Conservation (phyloP, 2,329 filamentous ascomycete species). For the Botrytis paeoniae region DNA sequence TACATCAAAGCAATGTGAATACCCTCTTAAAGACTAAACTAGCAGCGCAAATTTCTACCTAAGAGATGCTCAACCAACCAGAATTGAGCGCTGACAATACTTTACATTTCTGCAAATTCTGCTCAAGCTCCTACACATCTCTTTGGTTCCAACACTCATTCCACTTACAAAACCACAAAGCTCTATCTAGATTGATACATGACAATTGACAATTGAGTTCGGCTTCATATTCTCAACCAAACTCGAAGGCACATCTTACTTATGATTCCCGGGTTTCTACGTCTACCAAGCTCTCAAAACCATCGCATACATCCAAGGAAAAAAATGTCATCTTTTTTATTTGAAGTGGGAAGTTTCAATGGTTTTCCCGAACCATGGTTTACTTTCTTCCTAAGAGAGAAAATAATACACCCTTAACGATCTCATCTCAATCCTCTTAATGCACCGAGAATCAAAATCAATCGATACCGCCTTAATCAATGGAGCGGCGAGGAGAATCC, state of each 20-base stretch:
- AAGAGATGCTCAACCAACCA: not conserved
- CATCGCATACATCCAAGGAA: too few species aligned
- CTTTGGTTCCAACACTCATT: not conserved
- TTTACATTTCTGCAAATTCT: not conserved
- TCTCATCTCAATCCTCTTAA: not conserved
- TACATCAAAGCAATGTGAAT: not conserved
- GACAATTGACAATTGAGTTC: not conserved
- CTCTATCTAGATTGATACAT: not conserved
- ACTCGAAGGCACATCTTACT: not conserved
- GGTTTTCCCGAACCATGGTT: too few species aligned
- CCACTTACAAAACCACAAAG: not conserved
- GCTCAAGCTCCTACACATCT: not conserved
- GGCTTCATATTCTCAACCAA: not conserved
- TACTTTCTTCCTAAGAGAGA: not conserved
- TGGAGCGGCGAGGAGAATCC: too few species aligned
- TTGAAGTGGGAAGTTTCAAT: too few species aligned
- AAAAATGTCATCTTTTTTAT: too few species aligned
- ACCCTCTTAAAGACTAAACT: not conserved
- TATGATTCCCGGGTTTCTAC: not conserved
- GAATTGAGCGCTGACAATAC: not conserved
- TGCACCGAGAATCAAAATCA: not conserved
- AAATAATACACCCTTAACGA: not conserved
- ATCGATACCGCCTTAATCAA: not conserved
- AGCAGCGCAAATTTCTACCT: rapidly evolving
- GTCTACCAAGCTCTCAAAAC: not conserved